Base-by-base conservation (phyloP, 306 rosid species). In the Vicia faba region DNA sequence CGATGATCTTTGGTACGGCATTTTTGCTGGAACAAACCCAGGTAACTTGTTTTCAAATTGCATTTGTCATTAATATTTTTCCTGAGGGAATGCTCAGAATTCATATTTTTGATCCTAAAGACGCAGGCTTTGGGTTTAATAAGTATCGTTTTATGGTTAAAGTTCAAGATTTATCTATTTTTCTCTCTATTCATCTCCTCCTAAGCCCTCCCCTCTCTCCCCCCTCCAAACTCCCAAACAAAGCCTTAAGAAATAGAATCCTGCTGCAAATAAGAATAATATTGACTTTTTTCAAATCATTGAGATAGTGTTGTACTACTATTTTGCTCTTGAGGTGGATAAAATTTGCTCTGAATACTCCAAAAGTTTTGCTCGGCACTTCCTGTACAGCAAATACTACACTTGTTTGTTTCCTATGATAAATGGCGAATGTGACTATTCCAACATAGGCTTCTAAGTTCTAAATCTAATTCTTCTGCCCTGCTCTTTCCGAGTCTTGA, bases 1-100 rank as follows among this genome's bases (percentile, higher is more conserved):
- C 25, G 99, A 95, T 88, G 91, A 85, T 57, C 97, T 79, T 61
- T 95, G 99, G 99, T 95, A 95, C 57, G 99, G 92, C 40, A 95
- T 88, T 79, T 95, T 90, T 82, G 95, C 99, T 3, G 99, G 99
- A 86, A 95, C 91, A 70, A 95, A 95, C 81, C 96, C 97, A 86
- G 99, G 99, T 95, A 90, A 74, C 36, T 50, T 57, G 73, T 56
- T 68, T 74, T 36, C 23, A 29, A 64, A 23, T 61, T 78, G 71
- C 36, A 44, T 55, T 45, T 12, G 3, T 72, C 38, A 11, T 73
- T 63, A 74, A 53, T 44, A 39, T 46, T 53, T 65, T 68, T 23
- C 40, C 33, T 69, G 38, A 33, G 9, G 9, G 38, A 33, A 33
- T 33, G 38, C 38, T 7, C 36, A 31, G 38, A 33, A 33, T 33